Conservation (phyloP, 495 filamentous ascomycete species). For the Chaetomium tenue region DNA sequence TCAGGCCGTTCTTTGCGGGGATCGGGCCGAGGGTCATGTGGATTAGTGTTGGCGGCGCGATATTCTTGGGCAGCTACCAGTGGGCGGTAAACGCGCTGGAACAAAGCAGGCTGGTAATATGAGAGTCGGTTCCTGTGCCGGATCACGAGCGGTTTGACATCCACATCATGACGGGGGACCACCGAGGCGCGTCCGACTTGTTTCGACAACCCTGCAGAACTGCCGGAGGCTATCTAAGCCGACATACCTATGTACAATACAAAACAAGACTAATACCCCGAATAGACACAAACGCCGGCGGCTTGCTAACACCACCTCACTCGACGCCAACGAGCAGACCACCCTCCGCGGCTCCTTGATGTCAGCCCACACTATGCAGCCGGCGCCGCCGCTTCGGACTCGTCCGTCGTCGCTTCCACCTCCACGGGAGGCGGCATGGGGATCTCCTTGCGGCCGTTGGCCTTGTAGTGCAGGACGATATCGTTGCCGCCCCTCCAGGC, state of each 20-base stretch:
- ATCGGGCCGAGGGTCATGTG: constrained; percentile 86
- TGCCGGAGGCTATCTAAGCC: background rate
- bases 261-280: constrained; percentile 7
- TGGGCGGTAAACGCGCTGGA: constrained; percentile 73
- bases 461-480: constrained; percentile 84
- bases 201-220: background rate
- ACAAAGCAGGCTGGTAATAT: constrained; percentile 25
- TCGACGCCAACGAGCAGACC: background rate
- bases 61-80: constrained; percentile 96
- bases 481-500: constrained; percentile 92
- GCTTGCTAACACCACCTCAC: background rate
- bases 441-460: constrained; percentile 73
- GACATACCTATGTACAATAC: constrained; percentile 17
- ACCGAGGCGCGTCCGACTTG: background rate
- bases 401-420: constrained; percentile 4
- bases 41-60: constrained; percentile 90
- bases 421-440: constrained; percentile 31
- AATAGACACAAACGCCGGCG: background rate
- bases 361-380: constrained; percentile 5
- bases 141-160: background rate
- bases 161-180: too few relatives aligned
- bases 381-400: constrained; percentile 9
- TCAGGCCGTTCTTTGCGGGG: constrained; percentile 79
- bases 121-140: background rate
- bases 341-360: background rate